Conservation (phyloP, 2,329 filamentous ascomycete species). For the Aspergillus caelatus region DNA sequence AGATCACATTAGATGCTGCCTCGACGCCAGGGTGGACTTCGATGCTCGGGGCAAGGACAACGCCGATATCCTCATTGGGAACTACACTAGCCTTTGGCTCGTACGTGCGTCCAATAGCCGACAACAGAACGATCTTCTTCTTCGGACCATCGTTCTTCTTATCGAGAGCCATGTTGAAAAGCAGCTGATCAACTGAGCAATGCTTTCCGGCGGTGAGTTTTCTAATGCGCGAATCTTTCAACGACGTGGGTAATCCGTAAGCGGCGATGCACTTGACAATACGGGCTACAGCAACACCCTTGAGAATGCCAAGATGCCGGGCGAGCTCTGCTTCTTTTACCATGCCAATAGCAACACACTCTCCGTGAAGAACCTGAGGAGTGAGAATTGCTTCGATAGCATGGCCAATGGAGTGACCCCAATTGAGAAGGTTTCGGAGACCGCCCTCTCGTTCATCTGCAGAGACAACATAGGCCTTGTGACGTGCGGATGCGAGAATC, state of each 20-base stretch:
- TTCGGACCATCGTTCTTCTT: conserved; percentile 97
- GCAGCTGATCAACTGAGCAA: conserved; percentile 81
- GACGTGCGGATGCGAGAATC: conserved; percentile 85
- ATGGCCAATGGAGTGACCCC: conserved; percentile 97
- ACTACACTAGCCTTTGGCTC: conserved; percentile 89
- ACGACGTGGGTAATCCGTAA: conserved; percentile 83
- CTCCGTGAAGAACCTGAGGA: conserved; percentile 91
- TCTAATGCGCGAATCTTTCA: conserved; percentile 80
- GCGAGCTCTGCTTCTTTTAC: conserved; percentile 95
- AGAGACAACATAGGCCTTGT: conserved; percentile 94
- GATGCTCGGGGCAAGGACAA: conserved; percentile 79
- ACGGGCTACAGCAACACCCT: conserved; percentile 83
- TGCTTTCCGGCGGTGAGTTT: conserved; percentile 82
- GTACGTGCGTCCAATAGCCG: conserved; percentile 83
- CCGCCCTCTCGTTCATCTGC: conserved; percentile 93
- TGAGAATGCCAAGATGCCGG: conserved; percentile 81
- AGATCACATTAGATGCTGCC: conserved; percentile 66
- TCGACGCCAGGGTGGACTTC: conserved; percentile 74
- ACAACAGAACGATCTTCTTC: conserved; percentile 94
- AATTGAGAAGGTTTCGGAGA: conserved; percentile 91
- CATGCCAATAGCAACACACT: conserved; percentile 97
- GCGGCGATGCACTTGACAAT: conserved; percentile 92
- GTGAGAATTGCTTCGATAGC: conserved; percentile 95
- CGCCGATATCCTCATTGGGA: conserved; percentile 78
- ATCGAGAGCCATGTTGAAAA: conserved; percentile 95